Percentiles rank a stretch among this genome's conserved stretches.
Evolutionary conservation across 768 basidiomycete species (phyloP).

Genomic region (Mycena maculata): DNA sequence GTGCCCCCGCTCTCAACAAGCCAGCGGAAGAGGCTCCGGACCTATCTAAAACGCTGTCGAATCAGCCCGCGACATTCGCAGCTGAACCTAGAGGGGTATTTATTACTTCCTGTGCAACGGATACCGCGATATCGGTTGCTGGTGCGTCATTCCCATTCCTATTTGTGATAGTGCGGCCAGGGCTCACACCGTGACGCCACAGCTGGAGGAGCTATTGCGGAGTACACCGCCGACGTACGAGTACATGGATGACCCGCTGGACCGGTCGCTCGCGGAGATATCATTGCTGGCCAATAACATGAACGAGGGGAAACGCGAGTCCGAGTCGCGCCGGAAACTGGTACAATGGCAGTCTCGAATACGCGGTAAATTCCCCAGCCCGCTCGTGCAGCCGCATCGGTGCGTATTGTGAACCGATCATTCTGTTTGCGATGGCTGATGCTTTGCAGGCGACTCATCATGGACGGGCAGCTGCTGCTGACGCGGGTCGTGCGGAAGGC

Average conservation of each 20-base stretch:
- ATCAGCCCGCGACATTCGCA: conserved; percentile 92
- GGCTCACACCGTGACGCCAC: conserved; percentile 28
- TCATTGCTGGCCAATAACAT: conserved; percentile 90
- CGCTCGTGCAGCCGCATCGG: conserved; percentile 98
- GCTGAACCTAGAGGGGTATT: conserved; percentile 92
- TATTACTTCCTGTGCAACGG: conserved; percentile 94
- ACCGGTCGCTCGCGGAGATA: conserved; percentile 88
- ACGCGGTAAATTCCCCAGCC: conserved; percentile 91
- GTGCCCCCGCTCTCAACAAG: conserved; percentile 74
- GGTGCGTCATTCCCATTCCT: conserved; percentile 59
- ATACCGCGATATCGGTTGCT: conserved; percentile 97
- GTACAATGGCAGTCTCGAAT: conserved; percentile 93
- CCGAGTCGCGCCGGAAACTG: conserved; percentile 90
- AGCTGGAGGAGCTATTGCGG: conserved; percentile 89
- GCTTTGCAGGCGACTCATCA: conserved; percentile 79
- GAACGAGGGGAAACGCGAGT: conserved; percentile 98
- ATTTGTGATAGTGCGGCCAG: background rate
- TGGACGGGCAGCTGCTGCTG: conserved; percentile 88
- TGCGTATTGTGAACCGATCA: conserved; percentile 48
- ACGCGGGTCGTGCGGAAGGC: conserved; percentile 93
- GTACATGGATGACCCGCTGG: conserved; percentile 84
- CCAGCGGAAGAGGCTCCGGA: conserved; percentile 89
- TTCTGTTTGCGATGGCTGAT: conserved; percentile 23
- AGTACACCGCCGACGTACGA: conserved; percentile 86
- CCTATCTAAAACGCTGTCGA: conserved; percentile 91